Conservation (phyloP, 257 asterid genomes). For the Asclepias syriaca region DNA sequence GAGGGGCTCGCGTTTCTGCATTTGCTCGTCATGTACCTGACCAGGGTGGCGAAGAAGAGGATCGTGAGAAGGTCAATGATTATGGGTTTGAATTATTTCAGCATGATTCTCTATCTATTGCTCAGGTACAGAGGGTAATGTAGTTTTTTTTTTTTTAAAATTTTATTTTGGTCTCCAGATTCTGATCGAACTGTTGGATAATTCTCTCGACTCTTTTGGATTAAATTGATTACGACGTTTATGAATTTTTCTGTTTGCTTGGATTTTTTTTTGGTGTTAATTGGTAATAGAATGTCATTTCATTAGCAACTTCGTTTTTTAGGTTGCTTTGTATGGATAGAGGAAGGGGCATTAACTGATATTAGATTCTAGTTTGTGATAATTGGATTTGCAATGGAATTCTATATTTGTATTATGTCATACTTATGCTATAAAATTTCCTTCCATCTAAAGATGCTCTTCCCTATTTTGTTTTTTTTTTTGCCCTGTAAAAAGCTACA, state of each 20-base stretch:
- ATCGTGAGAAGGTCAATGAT: constrained; percentile 20
- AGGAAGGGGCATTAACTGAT: not conserved
- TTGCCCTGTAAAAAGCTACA: too few species aligned
- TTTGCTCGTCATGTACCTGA: constrained; percentile 30
- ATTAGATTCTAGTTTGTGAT: not conserved
- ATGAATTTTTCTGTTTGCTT: not conserved
- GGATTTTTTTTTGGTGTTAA: not conserved
- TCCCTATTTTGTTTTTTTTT: not conserved
- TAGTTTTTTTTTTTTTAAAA: not conserved
- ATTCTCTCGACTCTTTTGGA: not conserved
- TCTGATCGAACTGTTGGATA: not conserved
- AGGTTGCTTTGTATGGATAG: not conserved
- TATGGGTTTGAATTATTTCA: constrained; percentile 34
- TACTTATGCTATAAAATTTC: too few species aligned
- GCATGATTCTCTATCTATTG: constrained; percentile 25
- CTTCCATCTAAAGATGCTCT: not conserved
- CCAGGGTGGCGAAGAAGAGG: constrained; percentile 41
- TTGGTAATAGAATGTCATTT: not conserved
- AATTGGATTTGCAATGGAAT: not conserved
- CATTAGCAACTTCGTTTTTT: not conserved
- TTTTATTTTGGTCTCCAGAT: not conserved
- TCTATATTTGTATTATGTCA: not conserved
- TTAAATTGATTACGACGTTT: not conserved
- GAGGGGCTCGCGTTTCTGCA: constrained; percentile 33
- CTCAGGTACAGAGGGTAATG: constrained; percentile 37